Percentiles rank a stretch among this genome's conserved stretches.
Evolutionary conservation across 2,329 filamentous ascomycete species (phyloP).

Genomic region (Xylariaceae sp.): DNA sequence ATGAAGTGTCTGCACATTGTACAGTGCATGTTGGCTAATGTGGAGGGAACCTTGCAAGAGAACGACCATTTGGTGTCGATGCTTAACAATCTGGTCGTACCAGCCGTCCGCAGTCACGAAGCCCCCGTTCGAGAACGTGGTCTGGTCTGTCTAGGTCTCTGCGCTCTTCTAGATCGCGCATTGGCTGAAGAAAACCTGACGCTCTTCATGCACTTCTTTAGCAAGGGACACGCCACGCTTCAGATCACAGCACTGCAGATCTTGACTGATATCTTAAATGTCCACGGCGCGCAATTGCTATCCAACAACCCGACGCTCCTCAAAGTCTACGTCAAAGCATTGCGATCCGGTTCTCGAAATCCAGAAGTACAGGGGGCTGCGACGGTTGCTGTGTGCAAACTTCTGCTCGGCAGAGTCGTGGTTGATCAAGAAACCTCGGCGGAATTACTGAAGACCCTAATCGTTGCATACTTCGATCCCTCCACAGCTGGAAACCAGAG

Average conservation of each 20-base stretch:
- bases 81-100: conserved; percentile 94
- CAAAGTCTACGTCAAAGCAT: conserved; percentile 81
- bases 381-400: conserved; percentile 78
- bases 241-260: conserved; percentile 91
- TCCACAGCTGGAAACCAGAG: conserved; percentile 76
- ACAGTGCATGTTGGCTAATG: conserved; percentile 94
- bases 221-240: conserved; percentile 83
- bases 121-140: conserved; percentile 89
- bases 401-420: conserved; percentile 78
- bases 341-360: conserved; percentile 68
- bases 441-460: conserved; percentile 79
- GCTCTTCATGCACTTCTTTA: conserved; percentile 94
- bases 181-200: conserved; percentile 89
- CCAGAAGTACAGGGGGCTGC: conserved; percentile 78
- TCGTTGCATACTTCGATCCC: conserved; percentile 87
- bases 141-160: conserved; percentile 83
- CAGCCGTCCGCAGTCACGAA: conserved; percentile 89
- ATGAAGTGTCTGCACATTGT: conserved; percentile 98
- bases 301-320: conserved; percentile 66
- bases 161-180: conserved; percentile 85
- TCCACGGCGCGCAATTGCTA: conserved; percentile 78
- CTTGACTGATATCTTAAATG: conserved; percentile 86
- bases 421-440: conserved; percentile 64
- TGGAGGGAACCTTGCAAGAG: conserved; percentile 80
- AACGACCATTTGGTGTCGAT: conserved; percentile 94